Evolutionary conservation across 768 basidiomycete genomes (phyloP).

Genomic region (Pleurotus sapidus): DNA sequence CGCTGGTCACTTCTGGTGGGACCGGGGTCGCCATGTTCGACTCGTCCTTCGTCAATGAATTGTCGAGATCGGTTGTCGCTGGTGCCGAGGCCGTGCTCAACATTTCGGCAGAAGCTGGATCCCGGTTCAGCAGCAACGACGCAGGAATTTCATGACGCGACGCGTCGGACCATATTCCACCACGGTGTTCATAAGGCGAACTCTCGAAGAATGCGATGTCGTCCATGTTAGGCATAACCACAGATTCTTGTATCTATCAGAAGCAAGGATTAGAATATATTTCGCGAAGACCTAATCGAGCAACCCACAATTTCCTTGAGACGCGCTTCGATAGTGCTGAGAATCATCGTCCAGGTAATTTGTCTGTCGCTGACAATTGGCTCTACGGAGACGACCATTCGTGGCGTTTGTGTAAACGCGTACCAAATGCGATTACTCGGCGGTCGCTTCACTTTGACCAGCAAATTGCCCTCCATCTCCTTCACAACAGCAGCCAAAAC

Average conservation of each 20-base stretch:
- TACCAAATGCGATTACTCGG: constrained; percentile 97
- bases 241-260: constrained; percentile 82
- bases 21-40: neutral
- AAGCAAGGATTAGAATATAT: constrained; percentile 2
- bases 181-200: constrained; percentile 55
- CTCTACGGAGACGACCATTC: constrained; percentile 86
- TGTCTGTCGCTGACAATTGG: constrained; percentile 94
- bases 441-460: constrained; percentile 90
- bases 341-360: constrained; percentile 91
- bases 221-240: constrained; percentile 98
- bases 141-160: constrained; percentile 36
- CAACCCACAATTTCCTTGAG: constrained; percentile 80
- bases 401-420: constrained; percentile 86
- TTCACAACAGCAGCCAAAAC: constrained; percentile 86
- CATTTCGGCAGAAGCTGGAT: constrained; percentile 23
- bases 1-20: neutral
- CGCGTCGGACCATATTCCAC: constrained; percentile 89
- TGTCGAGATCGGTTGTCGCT: constrained; percentile 10
- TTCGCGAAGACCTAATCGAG: neutral
- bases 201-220: constrained; percentile 97
- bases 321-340: constrained; percentile 85
- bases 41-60: neutral
- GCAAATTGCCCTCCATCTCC: constrained; percentile 87
- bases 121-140: constrained; percentile 14
- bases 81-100: constrained; percentile 36